Base-by-base conservation (phyloP, 148 eudicot species). In the Rhododendron ferrugineum region DNA sequence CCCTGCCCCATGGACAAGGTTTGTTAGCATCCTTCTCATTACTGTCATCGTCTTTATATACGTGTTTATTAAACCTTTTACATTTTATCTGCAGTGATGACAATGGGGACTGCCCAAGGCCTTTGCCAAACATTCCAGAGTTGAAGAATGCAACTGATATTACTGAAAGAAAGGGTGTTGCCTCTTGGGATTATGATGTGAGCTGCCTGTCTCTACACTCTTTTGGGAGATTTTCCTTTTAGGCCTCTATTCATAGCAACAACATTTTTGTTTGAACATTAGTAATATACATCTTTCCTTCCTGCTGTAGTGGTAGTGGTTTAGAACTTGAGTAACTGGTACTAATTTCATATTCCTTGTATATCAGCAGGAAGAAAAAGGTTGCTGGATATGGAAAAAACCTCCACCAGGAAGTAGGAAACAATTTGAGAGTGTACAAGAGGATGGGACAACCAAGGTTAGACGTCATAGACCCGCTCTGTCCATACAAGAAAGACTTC, bases 1-100 rank as follows among this genome's bases (percentile, higher is more conserved):
- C 73, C 99, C 99, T 88, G 98, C 99, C 40, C 99, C 99, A 16
- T 96, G 99, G 98, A 92, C 99, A 52, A 95, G 97, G 99, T 95
- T 81, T 73, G 93, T 79, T 47, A 26, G 50, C 42, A 10, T 74
- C 40, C 68, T 79, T 20, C 22, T 44, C 47, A 1, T 26, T 47
- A 40, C 76, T 47, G 16, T 37, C 26, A 74, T 2, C 42, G 1
- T 16, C 4, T 36, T 4, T 83, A 20, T 6, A 2, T 46, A 47
- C 79, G 5, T 58, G 74, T n/a, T 6, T n/a, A 4, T 75, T 34
- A 37, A 20, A 47, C 79, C 78, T 78, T 78, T 42, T 54, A 37
- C 37, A 62, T 44, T 68, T 80, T 44, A 72, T 83, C 32, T 85
- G 85, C 86, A 96, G 99, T 86, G 98, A 95, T 85, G 93, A 88